A percentile compares a stretch with the other conserved stretches of the same genome.
phyloP scores from a whole-genome alignment of 2,329 filamentous ascomycete genomes.

The Microthyrium microscopicum region DNA sequence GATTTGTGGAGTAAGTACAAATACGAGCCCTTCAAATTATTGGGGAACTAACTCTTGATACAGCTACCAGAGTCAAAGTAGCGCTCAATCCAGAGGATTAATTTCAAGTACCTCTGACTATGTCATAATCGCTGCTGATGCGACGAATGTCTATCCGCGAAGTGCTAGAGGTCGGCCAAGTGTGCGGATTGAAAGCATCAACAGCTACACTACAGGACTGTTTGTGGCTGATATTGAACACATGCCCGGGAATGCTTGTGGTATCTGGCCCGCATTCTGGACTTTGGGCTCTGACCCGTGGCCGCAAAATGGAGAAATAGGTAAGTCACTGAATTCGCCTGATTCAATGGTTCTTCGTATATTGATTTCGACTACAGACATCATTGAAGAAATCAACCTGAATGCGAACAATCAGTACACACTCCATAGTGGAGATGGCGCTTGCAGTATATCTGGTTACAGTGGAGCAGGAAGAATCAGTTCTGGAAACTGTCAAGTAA shows the following conservation, averaged over 20 bases:
- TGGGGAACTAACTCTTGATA: too few relatives aligned
- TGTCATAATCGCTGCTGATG: too few relatives aligned
- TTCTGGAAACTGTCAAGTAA: constrained; percentile 14
- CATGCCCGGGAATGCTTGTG: constrained; percentile 22
- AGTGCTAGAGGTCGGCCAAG: constrained; percentile 7
- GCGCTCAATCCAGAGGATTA: too few relatives aligned
- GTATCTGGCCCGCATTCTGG: constrained; percentile 25
- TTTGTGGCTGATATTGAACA: constrained; percentile 19
- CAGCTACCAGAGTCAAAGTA: too few relatives aligned
- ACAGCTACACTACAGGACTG: constrained; percentile 7
- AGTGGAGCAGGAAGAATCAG: constrained; percentile 9
- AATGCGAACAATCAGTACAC: constrained; percentile 12
- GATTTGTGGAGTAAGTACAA: constrained; percentile 8
- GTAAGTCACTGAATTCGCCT: too few relatives aligned
- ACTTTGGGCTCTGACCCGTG: constrained; percentile 22
- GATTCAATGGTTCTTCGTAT: not conserved
- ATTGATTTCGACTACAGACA: constrained; percentile 1
- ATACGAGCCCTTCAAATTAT: too few relatives aligned
- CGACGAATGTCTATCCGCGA: too few relatives aligned
- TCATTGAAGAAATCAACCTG: constrained; percentile 12
- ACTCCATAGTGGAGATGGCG: constrained; percentile 10
- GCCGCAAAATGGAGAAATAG: constrained; percentile 23
- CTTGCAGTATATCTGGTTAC: constrained; percentile 10
- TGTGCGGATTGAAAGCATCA: constrained; percentile 8
- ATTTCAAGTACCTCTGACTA: too few relatives aligned